phyloP scores from a whole-genome alignment of 2,329 filamentous ascomycete species.

The Verticillium nubilum region DNA sequence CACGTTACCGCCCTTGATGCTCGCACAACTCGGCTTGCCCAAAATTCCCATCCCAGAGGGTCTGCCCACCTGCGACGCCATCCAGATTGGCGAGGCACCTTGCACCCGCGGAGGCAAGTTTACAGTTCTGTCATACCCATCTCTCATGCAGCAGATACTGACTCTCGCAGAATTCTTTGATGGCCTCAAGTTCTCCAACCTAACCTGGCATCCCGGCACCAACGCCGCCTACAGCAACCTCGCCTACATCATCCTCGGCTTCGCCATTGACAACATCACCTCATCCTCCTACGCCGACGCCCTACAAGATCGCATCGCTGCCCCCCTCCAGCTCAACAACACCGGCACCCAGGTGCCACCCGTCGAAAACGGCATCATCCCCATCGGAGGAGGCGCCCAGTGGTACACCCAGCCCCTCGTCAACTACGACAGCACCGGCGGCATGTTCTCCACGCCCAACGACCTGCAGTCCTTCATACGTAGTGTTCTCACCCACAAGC shows the following conservation, averaged over 20 bases:
- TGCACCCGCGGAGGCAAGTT: constrained; percentile 6
- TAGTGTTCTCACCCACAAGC: constrained; percentile 33
- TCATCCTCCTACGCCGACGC: constrained; percentile 15
- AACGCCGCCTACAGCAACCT: constrained; percentile 16
- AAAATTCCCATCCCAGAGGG: constrained; percentile 3
- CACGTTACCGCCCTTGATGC: neutral
- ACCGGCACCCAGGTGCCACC: constrained; percentile 30
- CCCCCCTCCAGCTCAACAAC: constrained; percentile 33
- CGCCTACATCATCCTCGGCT: constrained; percentile 15
- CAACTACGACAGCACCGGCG: constrained; percentile 29
- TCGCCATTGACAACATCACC: constrained; percentile 16
- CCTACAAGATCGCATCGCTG: constrained; percentile 31
- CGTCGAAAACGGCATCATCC: constrained; percentile 21
- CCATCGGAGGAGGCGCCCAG: constrained; percentile 25
- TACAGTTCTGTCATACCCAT: neutral
- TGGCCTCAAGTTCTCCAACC: constrained; percentile 8
- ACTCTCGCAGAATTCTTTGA: constrained; percentile 12
- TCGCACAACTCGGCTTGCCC: constrained; percentile 7
- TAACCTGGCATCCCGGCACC: constrained; percentile 11
- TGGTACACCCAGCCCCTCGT: constrained; percentile 29
- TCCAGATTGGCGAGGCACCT: constrained; percentile 1
- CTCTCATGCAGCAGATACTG: neutral
- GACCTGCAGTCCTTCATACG: constrained; percentile 36
- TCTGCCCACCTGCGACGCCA: constrained; percentile 10
- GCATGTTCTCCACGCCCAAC: constrained; percentile 33